These are phyloP conservation scores for Aspergillus sergii DNA, from an alignment of 2,329 filamentous ascomycete genomes.

Conservation along the genomic window DNA sequence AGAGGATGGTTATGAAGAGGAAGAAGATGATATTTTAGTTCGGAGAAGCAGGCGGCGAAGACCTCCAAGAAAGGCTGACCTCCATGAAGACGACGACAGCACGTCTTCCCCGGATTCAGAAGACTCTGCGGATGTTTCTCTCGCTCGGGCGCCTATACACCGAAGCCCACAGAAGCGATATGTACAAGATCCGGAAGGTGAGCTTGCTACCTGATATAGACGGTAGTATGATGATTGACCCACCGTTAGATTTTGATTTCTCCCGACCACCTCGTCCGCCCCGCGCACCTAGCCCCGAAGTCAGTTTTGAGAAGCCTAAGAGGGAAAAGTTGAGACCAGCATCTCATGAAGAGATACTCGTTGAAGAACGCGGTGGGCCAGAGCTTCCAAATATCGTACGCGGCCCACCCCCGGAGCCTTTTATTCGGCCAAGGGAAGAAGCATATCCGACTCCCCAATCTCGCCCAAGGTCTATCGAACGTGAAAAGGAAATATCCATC, in stretches of 20 bases:
- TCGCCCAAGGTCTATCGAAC: slow-evolving; percentile 33
- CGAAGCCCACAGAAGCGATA: slow-evolving; percentile 90
- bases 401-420: slow-evolving; percentile 22
- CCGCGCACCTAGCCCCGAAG: slow-evolving; percentile 31
- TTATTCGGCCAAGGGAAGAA: slow-evolving; percentile 26
- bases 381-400: slow-evolving; percentile 46
- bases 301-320: slow-evolving; percentile 54
- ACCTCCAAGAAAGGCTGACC: slow-evolving; percentile 22
- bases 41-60: slow-evolving; percentile 30
- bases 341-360: slow-evolving; percentile 68
- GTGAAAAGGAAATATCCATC: slow-evolving; percentile 26
- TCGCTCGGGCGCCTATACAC: slow-evolving; percentile 69
- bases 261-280: slow-evolving; percentile 23
- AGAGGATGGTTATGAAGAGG: slow-evolving; percentile 24
- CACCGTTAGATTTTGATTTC: not conserved
- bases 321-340: slow-evolving; percentile 42
- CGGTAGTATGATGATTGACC: not conserved
- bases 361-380: slow-evolving; percentile 49
- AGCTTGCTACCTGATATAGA: not conserved
- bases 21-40: slow-evolving; percentile 35
- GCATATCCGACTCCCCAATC: slow-evolving; percentile 24
- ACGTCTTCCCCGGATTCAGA: slow-evolving; percentile 46
- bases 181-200: slow-evolving; percentile 80
- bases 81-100: slow-evolving; percentile 43
- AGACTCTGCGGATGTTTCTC: slow-evolving; percentile 63